Evolutionary conservation across 371 early-diverging fungal genomes (phyloP).

Genomic region (Rhizopus sp.): DNA sequence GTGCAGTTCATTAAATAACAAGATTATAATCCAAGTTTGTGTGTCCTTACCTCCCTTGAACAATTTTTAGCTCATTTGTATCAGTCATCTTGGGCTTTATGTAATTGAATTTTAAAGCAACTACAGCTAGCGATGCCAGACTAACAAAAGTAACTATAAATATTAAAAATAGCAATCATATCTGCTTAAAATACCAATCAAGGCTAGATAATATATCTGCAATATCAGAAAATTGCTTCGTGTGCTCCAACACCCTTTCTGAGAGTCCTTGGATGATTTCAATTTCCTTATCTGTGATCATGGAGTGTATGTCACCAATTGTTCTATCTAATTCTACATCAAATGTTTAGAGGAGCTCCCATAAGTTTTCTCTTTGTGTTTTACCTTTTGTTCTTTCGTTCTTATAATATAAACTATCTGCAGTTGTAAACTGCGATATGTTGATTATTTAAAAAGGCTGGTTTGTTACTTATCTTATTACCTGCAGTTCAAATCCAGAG

Average conservation of each 20-base stretch:
- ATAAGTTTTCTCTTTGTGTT: neutral
- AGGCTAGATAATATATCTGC: slow-evolving; percentile 61
- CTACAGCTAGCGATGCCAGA: slow-evolving; percentile 63
- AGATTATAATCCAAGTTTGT: neutral
- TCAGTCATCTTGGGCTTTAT: slow-evolving; percentile 59
- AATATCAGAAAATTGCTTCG: slow-evolving; percentile 31
- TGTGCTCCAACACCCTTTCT: slow-evolving; percentile 49
- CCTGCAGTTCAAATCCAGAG: slow-evolving; percentile 27
- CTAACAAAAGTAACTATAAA: slow-evolving; percentile 32
- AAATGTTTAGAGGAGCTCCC: neutral
- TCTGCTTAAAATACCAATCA: slow-evolving; percentile 60
- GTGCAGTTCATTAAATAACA: neutral
- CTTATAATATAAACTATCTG: slow-evolving; percentile 72
- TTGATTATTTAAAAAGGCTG: neutral
- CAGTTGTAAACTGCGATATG: slow-evolving; percentile 68
- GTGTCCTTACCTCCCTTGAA: slow-evolving; percentile 59
- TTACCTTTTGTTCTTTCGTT: slow-evolving; percentile 65
- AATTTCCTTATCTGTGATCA: slow-evolving; percentile 75
- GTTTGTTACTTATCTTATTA: slow-evolving; percentile 3
- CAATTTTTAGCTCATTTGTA: slow-evolving; percentile 42
- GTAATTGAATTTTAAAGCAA: slow-evolving; percentile 58
- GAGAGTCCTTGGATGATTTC: slow-evolving; percentile 70
- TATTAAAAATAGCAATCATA: neutral
- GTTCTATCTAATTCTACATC: slow-evolving; percentile 64
- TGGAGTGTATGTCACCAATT: slow-evolving; percentile 76